phyloP scores from a whole-genome alignment of 257 asterid genomes.

The Petrea volubilis region DNA sequence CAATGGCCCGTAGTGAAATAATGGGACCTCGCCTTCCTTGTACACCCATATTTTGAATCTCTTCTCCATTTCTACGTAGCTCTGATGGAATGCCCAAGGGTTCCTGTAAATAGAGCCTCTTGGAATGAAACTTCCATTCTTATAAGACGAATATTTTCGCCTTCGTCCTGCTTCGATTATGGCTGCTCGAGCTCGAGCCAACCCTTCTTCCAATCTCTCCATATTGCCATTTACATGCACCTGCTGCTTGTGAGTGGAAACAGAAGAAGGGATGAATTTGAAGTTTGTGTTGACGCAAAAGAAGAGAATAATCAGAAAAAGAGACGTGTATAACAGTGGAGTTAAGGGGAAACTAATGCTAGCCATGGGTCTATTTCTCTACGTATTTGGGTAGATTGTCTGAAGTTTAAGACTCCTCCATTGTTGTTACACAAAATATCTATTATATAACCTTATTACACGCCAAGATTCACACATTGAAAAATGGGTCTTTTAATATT shows the following conservation, averaged over 20 bases:
- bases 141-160: background rate
- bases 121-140: conserved; percentile 27
- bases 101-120: conserved; percentile 39
- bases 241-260: conserved; percentile 12
- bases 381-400: background rate
- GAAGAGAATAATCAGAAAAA: background rate
- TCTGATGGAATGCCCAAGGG: conserved; percentile 46
- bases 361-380: background rate
- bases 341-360: background rate
- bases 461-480: too few relatives aligned
- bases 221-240: conserved; percentile 8
- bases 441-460: too few relatives aligned
- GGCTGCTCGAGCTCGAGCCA: conserved; percentile 44
- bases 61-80: too few relatives aligned
- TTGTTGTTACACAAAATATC: too few relatives aligned
- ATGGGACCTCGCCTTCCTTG: too few relatives aligned
- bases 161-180: conserved; percentile 25
- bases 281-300: conserved; percentile 25
- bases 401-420: too few relatives aligned
- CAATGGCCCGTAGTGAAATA: too few relatives aligned
- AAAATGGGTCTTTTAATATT: too few relatives aligned
- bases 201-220: conserved; percentile 23
- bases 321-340: conserved; percentile 9
- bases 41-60: too few relatives aligned
- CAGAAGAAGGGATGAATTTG: conserved; percentile 15